Percentiles rank a stretch among this genome's conserved stretches.
Conservation (phyloP, 2,329 filamentous ascomycete genomes). For the Verticillium longisporum region DNA sequence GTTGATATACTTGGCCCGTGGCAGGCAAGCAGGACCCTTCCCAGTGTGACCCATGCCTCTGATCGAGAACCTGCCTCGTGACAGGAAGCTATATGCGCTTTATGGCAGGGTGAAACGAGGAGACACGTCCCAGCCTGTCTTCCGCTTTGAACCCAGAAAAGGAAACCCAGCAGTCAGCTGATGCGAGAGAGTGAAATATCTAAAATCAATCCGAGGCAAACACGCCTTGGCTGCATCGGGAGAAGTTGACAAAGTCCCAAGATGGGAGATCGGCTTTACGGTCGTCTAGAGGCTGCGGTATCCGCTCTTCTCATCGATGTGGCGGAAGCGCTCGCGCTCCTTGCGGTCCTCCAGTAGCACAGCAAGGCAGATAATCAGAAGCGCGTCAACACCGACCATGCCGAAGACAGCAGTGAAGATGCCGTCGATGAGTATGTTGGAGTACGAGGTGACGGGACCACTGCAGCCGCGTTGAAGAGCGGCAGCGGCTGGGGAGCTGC, state of each 20-base stretch:
- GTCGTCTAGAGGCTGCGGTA: conserved; percentile 39
- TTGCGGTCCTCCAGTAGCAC: conserved; percentile 76
- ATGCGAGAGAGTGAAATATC: background rate
- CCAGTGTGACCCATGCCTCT: background rate
- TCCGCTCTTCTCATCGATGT: conserved; percentile 75
- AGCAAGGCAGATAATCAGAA: conserved; percentile 63
- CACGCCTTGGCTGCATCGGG: background rate
- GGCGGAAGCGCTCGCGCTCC: conserved; percentile 69
- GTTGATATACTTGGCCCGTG: background rate
- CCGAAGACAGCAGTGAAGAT: conserved; percentile 78
- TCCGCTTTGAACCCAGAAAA: too few species aligned
- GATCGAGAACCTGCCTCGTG: background rate
- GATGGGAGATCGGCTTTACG: background rate
- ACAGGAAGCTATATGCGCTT: background rate
- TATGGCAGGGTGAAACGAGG: too few species aligned
- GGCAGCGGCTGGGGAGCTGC: conserved; percentile 63
- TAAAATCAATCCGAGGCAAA: background rate
- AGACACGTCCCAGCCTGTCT: too few species aligned
- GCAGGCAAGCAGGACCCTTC: background rate
- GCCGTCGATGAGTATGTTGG: conserved; percentile 65
- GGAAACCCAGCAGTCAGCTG: background rate
- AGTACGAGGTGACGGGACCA: conserved; percentile 57
- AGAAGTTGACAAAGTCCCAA: background rate
- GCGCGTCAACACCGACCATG: conserved; percentile 63
- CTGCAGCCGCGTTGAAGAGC: conserved; percentile 65